Base-by-base conservation (phyloP, 2,329 filamentous ascomycete genomes). In the Fusarium sulawesiense region DNA sequence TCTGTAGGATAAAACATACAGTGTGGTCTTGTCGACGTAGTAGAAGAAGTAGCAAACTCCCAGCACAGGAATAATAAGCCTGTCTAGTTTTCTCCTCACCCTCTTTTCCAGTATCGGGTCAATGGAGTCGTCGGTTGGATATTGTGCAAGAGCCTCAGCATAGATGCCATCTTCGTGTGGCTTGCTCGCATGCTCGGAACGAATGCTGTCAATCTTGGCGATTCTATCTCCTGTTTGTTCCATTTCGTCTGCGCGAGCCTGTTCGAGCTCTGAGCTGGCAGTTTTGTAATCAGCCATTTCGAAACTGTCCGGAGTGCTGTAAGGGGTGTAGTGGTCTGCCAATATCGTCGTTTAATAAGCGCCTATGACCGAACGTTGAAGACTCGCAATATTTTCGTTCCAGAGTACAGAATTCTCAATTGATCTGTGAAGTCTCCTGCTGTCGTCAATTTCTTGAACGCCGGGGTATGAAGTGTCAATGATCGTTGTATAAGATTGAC, bases 21-120 rank as follows among this genome's bases (percentile, higher is more conserved):
- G 77, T 0, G 85, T 88, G 0, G 87, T 89, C 80, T 89, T 80
- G 37, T 79, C 77, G 20, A 78, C 77, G 47, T 77, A 81, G 56
- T 81, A 81, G 56, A 82, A 82, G 56, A 81, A 81, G 63, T 82
- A 83, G 62, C 80, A 83, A 13, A 82, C 74, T 6, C 79, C 79
- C 1, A 82, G 62, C 13, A 82, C 51, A 1, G 80, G 80, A 12
- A 83, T 65, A 10, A 82, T 81, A 4, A 78, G 75, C 42, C 73
- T 70, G 60, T 83, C 81, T 2, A 83, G 64, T 68, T 82, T 82
- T 44, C 79, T 78, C 14, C 75, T 57, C 5, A 82, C 60, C 21
- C 69, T 74, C 48, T 73, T 78, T 59, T 82, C 80, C 0, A 75
- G 71, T 3, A 68, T 74, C 4, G 70, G 66, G 34, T 81, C 77